Conservation (phyloP, 2,329 filamentous ascomycete genomes). For the Exophiala sideris region DNA sequence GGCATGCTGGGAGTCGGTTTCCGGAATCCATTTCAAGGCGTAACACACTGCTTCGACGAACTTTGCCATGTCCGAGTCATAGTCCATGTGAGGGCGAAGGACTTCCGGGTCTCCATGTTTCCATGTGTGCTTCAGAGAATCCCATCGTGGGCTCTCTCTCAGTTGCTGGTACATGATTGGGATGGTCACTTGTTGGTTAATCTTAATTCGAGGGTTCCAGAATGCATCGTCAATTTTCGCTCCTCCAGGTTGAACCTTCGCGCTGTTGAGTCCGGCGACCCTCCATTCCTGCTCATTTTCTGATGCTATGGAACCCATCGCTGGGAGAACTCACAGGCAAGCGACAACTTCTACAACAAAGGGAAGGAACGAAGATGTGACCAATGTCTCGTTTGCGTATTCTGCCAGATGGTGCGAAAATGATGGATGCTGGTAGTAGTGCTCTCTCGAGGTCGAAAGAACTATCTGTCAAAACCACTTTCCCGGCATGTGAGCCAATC, state of each 20-base stretch:
- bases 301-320: neutral
- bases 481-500: neutral
- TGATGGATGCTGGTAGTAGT: neutral
- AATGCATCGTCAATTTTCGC: neutral
- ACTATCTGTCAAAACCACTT: neutral
- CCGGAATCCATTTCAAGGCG: neutral
- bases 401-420: neutral
- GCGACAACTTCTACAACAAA: neutral
- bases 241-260: neutral
- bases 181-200: neutral
- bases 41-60: neutral
- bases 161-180: neutral
- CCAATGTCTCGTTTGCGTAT: neutral
- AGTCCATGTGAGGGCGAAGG: neutral
- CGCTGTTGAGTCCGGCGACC: neutral
- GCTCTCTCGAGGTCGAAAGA: neutral
- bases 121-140: neutral
- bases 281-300: neutral
- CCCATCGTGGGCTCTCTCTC: neutral
- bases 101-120: neutral
- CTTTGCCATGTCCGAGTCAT: neutral
- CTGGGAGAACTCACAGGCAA: neutral
- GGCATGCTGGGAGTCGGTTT: neutral
- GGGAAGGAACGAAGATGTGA: neutral
- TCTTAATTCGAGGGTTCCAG: neutral